phyloP scores from a whole-genome alignment of 805 yeast species.

The Vanderwaltozyma tropicalis region DNA sequence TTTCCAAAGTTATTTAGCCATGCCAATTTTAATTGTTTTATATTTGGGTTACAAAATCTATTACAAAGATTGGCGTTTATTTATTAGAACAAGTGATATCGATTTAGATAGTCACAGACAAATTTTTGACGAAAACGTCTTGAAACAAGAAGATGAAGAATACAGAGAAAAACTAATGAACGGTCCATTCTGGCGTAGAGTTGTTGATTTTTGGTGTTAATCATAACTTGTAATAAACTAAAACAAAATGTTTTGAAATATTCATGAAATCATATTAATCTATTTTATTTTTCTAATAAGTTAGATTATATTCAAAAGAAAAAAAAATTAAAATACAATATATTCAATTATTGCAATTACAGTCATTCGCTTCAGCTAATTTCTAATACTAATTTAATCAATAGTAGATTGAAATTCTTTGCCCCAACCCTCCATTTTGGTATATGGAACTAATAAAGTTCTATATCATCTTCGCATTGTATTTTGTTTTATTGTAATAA shows the following conservation, averaged over 20 bases:
- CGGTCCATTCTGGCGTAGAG: conserved; percentile 20
- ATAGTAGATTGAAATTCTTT: too few relatives aligned
- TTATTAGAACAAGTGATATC: conserved; percentile 23
- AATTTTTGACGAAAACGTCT: conserved; percentile 26
- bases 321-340: too few relatives aligned
- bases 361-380: too few relatives aligned
- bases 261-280: too few relatives aligned
- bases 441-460: too few relatives aligned
- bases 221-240: not conserved
- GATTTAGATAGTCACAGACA: conserved; percentile 24
- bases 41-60: conserved; percentile 38
- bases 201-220: conserved; percentile 25
- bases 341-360: too few relatives aligned
- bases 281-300: not conserved
- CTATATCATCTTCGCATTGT: too few relatives aligned
- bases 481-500: too few relatives aligned
- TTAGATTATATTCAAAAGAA: too few relatives aligned
- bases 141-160: conserved; percentile 28
- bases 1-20: conserved; percentile 39
- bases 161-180: conserved; percentile 18
- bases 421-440: too few relatives aligned
- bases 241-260: not conserved
- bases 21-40: conserved; percentile 35
- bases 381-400: too few relatives aligned
- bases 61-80: conserved; percentile 34